Evolutionary conservation across 129 eudicot species (phyloP).

Genomic region (Escallonia rubra): DNA sequence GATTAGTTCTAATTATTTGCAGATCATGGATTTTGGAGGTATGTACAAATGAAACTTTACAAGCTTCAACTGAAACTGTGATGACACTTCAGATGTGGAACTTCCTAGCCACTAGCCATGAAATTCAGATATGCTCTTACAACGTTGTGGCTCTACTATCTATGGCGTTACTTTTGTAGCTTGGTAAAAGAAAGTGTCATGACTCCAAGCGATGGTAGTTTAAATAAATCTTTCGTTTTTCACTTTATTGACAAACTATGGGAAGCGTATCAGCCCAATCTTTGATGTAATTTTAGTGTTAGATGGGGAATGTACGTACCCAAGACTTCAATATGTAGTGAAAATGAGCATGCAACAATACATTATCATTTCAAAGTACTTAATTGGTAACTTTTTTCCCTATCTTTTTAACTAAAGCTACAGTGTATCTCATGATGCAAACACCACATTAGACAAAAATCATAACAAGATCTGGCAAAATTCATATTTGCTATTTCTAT

Average conservation of each 20-base stretch:
- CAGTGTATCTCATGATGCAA: not conserved
- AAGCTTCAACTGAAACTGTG: no score
- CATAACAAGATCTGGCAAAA: not conserved
- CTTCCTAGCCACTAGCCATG: no score
- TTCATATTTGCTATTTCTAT: not conserved
- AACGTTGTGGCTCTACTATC: no score
- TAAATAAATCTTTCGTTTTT: not conserved
- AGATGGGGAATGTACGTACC: not conserved
- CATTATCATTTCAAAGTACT: not conserved
- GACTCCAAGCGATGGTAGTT: not conserved
- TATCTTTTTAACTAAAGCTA: not conserved
- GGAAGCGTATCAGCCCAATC: not conserved
- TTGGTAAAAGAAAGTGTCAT: not conserved
- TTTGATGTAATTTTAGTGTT: conserved; percentile 2
- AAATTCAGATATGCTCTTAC: no score
- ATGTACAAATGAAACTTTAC: no score
- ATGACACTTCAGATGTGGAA: no score
- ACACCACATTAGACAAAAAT: not conserved
- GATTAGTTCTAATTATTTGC: no score
- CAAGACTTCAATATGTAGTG: not conserved
- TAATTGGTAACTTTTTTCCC: not conserved
- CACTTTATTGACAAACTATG: not conserved
- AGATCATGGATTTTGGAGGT: no score
- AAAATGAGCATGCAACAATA: not conserved
- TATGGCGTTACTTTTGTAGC: no score